Conservation (phyloP, 148 eudicot genomes). For the Dianthus caryophyllus region DNA sequence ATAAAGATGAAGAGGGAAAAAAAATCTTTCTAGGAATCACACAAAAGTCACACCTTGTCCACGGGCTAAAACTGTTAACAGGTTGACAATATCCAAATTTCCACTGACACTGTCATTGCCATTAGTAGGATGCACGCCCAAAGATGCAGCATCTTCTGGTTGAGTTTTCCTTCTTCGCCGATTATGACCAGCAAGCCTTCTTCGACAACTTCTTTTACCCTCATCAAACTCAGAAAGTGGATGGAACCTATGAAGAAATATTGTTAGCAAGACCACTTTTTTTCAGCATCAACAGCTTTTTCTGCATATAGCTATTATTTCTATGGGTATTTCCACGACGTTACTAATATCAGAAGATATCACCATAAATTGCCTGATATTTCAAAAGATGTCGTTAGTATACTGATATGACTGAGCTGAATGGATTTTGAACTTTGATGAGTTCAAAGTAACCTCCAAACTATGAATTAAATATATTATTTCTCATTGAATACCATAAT, state of each 20-base stretch:
- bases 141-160: constrained; percentile 52
- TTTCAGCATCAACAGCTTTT: too few species aligned
- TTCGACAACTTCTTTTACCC: constrained; percentile 94
- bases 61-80: constrained; percentile 28
- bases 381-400: too few species aligned
- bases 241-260: constrained; percentile 56
- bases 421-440: too few species aligned
- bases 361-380: too few species aligned
- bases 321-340: too few species aligned
- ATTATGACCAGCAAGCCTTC: constrained; percentile 92
- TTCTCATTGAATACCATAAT: too few species aligned
- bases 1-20: neutral
- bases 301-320: too few species aligned
- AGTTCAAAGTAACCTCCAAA: too few species aligned
- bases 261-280: neutral
- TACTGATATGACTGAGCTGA: too few species aligned
- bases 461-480: too few species aligned
- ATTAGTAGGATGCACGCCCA: constrained; percentile 18
- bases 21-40: neutral
- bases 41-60: constrained; percentile 28
- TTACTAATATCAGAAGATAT: too few species aligned
- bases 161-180: constrained; percentile 89
- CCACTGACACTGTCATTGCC: constrained; percentile 14
- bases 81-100: constrained; percentile 33
- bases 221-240: constrained; percentile 87